Evolutionary conservation across 208 protist genomes (phyloP).

Genomic region (Trypanosoma platydactyli): DNA sequence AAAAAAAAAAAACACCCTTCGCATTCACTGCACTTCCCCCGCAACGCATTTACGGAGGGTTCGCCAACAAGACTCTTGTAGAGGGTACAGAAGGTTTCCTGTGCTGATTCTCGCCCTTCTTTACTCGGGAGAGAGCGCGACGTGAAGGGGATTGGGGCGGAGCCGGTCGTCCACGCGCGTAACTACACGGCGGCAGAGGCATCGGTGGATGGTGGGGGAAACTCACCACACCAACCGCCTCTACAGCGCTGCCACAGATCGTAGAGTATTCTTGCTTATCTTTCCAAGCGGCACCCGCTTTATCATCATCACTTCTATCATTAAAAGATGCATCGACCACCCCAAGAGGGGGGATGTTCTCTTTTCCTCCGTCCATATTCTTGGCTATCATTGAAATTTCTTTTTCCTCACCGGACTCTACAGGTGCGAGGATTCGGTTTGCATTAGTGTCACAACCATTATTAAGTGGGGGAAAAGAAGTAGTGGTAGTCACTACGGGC

Average conservation of each 20-base stretch:
- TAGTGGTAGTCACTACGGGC: background rate
- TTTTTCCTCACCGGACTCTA: background rate
- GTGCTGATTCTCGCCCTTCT: background rate
- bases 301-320: too few relatives aligned
- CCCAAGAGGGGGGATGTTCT: too few relatives aligned
- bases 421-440: too few relatives aligned
- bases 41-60: background rate
- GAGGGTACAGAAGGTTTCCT: slow-evolving; percentile 10
- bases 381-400: too few relatives aligned
- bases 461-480: background rate
- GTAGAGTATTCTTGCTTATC: too few relatives aligned
- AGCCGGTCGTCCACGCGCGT: background rate
- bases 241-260: too few relatives aligned
- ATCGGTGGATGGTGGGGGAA: background rate
- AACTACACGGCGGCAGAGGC: background rate
- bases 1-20: background rate
- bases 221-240: too few relatives aligned
- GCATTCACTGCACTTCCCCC: background rate
- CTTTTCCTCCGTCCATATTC: too few relatives aligned
- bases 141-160: slow-evolving; percentile 23
- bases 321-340: too few relatives aligned
- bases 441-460: too few relatives aligned
- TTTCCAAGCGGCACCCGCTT: too few relatives aligned
- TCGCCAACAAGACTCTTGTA: slow-evolving; percentile 4
- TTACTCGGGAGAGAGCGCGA: slow-evolving; percentile 11